These are phyloP conservation scores for Rossbeevera mucosa DNA, from an alignment of 768 basidiomycete species.

Conservation along the genomic window DNA sequence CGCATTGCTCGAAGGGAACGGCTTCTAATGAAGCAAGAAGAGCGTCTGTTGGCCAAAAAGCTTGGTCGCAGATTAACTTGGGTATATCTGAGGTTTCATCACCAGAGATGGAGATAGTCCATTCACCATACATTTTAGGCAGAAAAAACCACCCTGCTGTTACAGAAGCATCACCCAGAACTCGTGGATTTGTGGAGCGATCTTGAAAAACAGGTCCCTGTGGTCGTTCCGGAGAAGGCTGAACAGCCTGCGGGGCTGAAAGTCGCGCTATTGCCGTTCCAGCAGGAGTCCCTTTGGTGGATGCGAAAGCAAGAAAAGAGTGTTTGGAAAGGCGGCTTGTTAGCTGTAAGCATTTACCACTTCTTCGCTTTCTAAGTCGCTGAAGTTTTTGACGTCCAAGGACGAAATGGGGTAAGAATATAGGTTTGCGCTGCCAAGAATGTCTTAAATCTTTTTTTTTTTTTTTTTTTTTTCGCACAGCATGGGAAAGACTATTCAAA, in stretches of 20 bases:
- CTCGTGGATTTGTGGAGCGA: conserved; percentile 86
- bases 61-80: conserved; percentile 73
- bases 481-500: conserved; percentile 97
- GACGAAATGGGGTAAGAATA: conserved; percentile 84
- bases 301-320: conserved; percentile 91
- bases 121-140: conserved; percentile 44
- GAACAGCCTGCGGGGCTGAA: conserved; percentile 82
- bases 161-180: conserved; percentile 73
- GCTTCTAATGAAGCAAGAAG: conserved; percentile 40
- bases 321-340: conserved; percentile 86
- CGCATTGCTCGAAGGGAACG: conserved; percentile 19
- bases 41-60: conserved; percentile 45
- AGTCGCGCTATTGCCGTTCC: conserved; percentile 86
- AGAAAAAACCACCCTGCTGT: conserved; percentile 60
- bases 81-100: conserved; percentile 36
- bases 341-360: conserved; percentile 57
- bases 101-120: conserved; percentile 2
- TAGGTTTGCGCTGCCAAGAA: not conserved
- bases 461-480: conserved; percentile 41
- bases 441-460: conserved; percentile 11
- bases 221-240: conserved; percentile 62
- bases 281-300: conserved; percentile 92
- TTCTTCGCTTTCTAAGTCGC: not conserved
- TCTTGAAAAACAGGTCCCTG: conserved; percentile 56
- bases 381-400: conserved; percentile 33